These are phyloP conservation scores for Dentipellis fragilis DNA, from an alignment of 768 basidiomycete genomes.

Conservation along the genomic window DNA sequence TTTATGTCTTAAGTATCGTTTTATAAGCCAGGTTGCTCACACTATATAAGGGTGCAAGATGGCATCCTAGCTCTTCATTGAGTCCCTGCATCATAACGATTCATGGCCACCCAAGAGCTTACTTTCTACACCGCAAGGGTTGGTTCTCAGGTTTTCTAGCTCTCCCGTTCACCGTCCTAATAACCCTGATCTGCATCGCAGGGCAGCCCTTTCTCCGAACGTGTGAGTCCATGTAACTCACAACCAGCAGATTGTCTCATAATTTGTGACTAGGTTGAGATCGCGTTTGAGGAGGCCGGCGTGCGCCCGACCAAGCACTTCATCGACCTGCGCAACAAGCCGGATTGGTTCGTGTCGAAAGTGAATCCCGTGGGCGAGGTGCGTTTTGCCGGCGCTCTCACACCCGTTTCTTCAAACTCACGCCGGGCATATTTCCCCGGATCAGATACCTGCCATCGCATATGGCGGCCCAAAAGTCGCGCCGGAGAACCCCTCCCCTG, in stretches of 20 bases:
- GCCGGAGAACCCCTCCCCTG: conserved; percentile 39
- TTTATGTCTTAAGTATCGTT: no score
- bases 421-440: no score
- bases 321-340: conserved; percentile 54
- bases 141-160: not conserved
- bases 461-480: conserved; percentile 50
- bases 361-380: conserved; percentile 59
- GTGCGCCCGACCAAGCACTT: conserved; percentile 37
- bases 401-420: no score
- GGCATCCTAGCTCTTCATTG: no score
- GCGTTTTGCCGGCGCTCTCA: conserved; percentile 1
- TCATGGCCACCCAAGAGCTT: conserved; percentile 6
- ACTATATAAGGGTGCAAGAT: no score
- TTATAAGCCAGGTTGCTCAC: no score
- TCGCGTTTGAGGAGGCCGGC: conserved; percentile 46
- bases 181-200: conserved; percentile 9
- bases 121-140: conserved; percentile 30
- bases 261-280: conserved; percentile 30
- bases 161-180: no score
- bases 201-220: conserved; percentile 46
- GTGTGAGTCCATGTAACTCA: conserved; percentile 23
- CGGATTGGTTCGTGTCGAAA: conserved; percentile 51
- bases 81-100: no score
- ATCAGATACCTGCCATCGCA: conserved; percentile 44
- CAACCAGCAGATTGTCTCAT: not conserved